phyloP scores from a whole-genome alignment of 2,329 filamentous ascomycete genomes.

The Metarhizium rileyi region DNA sequence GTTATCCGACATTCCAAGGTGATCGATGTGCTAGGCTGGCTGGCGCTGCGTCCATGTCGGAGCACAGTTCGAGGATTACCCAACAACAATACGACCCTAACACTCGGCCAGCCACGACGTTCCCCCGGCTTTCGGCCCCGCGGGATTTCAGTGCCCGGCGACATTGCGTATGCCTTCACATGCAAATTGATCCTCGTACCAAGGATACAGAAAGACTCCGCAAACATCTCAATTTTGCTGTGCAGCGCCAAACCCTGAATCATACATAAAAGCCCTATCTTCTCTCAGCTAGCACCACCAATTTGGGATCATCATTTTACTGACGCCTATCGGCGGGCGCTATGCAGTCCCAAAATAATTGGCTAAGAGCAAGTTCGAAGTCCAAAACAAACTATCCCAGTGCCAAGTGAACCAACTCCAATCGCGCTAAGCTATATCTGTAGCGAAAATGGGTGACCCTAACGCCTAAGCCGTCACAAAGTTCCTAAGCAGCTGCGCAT shows the following conservation, averaged over 20 bases:
- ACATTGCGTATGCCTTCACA: neutral
- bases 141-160: neutral
- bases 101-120: neutral
- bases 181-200: neutral
- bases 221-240: slow-evolving; percentile 32
- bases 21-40: neutral
- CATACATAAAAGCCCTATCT: slow-evolving; percentile 28
- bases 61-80: neutral
- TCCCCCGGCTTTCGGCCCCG: neutral
- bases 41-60: neutral
- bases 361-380: no score
- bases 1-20: neutral
- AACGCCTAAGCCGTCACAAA: neutral
- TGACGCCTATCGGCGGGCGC: neutral
- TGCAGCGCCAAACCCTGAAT: slow-evolving; percentile 35
- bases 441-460: neutral
- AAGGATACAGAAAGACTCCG: neutral
- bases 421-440: neutral
- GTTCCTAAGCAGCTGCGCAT: neutral
- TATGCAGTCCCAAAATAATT: neutral
- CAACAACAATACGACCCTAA: neutral
- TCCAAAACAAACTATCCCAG: neutral
- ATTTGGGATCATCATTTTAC: neutral
- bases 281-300: slow-evolving; percentile 1
- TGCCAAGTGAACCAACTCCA: neutral